A percentile compares a stretch with the other conserved stretches of the same genome.
These are phyloP conservation scores for Solanum chilense DNA, from an alignment of 257 asterid species.

Conservation along the genomic window DNA sequence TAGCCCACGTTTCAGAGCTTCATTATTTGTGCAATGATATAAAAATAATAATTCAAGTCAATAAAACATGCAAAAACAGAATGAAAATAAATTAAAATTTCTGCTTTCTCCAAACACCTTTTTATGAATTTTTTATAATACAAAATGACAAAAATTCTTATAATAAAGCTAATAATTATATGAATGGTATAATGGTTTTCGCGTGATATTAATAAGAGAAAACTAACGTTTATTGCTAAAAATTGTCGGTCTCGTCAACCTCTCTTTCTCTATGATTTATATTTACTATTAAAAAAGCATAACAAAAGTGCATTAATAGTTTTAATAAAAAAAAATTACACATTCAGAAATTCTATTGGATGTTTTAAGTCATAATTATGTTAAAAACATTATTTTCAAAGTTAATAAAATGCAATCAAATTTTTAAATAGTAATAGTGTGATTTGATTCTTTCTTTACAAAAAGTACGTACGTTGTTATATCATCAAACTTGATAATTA, in stretches of 20 bases:
- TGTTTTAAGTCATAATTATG: neutral
- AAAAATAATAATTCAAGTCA: neutral
- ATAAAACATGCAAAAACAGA: neutral
- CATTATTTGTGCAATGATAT: neutral
- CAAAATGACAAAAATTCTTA: neutral
- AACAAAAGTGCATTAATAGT: neutral
- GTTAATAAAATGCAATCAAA: neutral
- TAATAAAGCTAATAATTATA: neutral
- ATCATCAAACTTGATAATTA: neutral
- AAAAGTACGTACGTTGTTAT: neutral
- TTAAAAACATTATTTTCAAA: neutral
- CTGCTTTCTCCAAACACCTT: neutral
- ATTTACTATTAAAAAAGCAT: neutral
- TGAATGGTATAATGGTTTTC: neutral
- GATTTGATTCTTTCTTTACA: neutral
- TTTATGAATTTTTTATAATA: neutral
- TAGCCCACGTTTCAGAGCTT: neutral
- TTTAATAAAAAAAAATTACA: neutral
- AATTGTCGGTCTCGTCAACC: neutral
- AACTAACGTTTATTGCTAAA: no score
- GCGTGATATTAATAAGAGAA: neutral
- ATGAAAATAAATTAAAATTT: neutral
- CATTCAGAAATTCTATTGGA: neutral
- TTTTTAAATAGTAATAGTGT: neutral
- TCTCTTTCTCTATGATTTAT: neutral